A percentile compares a stretch with the other conserved stretches of the same genome.
phyloP scores from a whole-genome alignment of 1,284 basidiomycete species.

The Cryptococcus hybrid region DNA sequence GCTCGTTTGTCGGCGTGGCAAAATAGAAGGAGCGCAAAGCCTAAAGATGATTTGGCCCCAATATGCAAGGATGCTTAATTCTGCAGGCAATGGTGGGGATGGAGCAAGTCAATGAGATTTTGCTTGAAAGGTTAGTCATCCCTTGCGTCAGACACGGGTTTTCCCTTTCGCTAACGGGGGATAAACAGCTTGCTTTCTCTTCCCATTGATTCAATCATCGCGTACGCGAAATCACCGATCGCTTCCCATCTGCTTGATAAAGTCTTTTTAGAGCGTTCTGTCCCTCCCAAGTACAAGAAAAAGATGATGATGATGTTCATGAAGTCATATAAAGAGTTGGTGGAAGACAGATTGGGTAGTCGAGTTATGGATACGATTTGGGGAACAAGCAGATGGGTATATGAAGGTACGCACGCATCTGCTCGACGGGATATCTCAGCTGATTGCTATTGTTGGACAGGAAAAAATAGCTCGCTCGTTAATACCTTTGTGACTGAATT shows the following conservation, averaged over 20 bases:
- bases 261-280: conserved; percentile 66
- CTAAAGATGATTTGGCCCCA: conserved; percentile 55
- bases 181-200: conserved; percentile 61
- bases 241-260: conserved; percentile 80
- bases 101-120: conserved; percentile 62
- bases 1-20: conserved; percentile 39
- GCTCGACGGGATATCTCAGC: not conserved
- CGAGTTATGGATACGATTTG: conserved; percentile 84
- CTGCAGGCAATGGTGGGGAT: conserved; percentile 76
- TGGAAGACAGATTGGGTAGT: conserved; percentile 83
- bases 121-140: conserved; percentile 63
- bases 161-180: not conserved
- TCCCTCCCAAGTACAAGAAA: conserved; percentile 65
- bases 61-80: conserved; percentile 79
- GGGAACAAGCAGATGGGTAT: conserved; percentile 79
- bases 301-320: conserved; percentile 70
- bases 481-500: conserved; percentile 66
- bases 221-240: conserved; percentile 66
- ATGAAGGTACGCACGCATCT: conserved; percentile 62
- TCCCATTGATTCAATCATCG: conserved; percentile 60
- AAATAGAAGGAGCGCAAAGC: conserved; percentile 38
- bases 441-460: conserved; percentile 49
- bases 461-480: conserved; percentile 86
- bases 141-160: not conserved
- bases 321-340: conserved; percentile 70